These are phyloP conservation scores for Hypoxylon lienhwacheense DNA, from an alignment of 495 filamentous ascomycete genomes.

Conservation along the genomic window DNA sequence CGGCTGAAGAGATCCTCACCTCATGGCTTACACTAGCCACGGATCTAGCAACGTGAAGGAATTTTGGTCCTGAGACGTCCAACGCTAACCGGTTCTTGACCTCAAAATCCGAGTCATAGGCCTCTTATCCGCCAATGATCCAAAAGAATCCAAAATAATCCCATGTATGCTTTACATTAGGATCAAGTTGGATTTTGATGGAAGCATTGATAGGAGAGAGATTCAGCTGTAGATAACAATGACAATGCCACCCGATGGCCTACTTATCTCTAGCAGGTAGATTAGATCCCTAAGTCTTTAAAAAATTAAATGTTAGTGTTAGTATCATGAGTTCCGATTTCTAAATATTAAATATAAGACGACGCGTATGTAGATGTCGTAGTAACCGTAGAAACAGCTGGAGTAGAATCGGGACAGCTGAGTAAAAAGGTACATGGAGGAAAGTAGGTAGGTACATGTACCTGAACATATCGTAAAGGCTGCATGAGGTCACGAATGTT, in stretches of 20 bases:
- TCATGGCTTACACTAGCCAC: constrained; percentile 14
- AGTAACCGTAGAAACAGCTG: not conserved
- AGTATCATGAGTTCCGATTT: no score
- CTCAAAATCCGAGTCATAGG: constrained; percentile 14
- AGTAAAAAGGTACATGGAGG: constrained; percentile 16
- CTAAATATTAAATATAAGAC: not conserved
- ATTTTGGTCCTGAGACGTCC: constrained; percentile 10
- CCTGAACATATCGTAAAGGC: no score
- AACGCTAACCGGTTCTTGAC: constrained; percentile 20
- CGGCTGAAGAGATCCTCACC: constrained; percentile 2
- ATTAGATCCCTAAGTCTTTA: no score
- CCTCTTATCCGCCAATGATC: constrained; percentile 17
- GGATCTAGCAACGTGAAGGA: constrained; percentile 14
- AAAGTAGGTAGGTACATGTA: no score
- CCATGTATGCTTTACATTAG: no score
- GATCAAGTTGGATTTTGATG: no score
- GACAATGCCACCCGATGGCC: no score
- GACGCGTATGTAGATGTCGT: not conserved
- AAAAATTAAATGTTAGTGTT: no score
- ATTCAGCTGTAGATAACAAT: no score
- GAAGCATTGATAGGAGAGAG: no score
- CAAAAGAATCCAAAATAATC: no score
- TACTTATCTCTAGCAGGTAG: no score
- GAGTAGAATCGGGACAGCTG: constrained; percentile 1
- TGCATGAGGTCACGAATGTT: constrained; percentile 12